Percentiles rank a stretch among this genome's conserved stretches.
Evolutionary conservation across 2,329 filamentous ascomycete genomes (phyloP).

Genomic region (Phialophora macrospora): DNA sequence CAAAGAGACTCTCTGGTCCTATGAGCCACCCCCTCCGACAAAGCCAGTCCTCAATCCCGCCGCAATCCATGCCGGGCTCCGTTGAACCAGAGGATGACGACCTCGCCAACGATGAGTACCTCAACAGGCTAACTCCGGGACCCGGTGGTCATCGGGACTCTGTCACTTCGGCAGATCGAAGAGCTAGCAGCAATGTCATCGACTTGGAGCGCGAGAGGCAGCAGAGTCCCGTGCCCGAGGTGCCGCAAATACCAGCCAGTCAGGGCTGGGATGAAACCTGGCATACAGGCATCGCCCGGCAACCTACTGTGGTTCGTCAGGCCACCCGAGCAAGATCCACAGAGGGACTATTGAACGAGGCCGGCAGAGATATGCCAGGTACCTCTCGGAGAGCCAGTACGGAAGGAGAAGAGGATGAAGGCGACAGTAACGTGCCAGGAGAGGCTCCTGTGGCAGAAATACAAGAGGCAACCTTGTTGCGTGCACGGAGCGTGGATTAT

Average conservation of each 20-base stretch:
- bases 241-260: constrained; percentile 32
- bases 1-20: constrained; percentile 54
- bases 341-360: constrained; percentile 63
- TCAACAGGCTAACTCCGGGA: constrained; percentile 60
- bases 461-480: constrained; percentile 41
- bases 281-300: constrained; percentile 59
- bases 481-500: constrained; percentile 73
- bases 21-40: constrained; percentile 53
- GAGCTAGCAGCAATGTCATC: constrained; percentile 54
- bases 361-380: constrained; percentile 44
- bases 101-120: constrained; percentile 74
- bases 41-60: constrained; percentile 52
- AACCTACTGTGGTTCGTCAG: constrained; percentile 68
- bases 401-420: constrained; percentile 41
- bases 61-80: constrained; percentile 40
- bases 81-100: constrained; percentile 59
- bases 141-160: constrained; percentile 51
- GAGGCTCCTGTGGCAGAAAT: constrained; percentile 27
- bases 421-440: constrained; percentile 39
- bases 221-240: constrained; percentile 43
- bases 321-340: constrained; percentile 63
- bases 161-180: constrained; percentile 41
- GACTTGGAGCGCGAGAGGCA: constrained; percentile 65
- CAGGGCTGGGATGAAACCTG: constrained; percentile 49
- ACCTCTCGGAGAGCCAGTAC: constrained; percentile 43